These are phyloP conservation scores for Tolypocladium ovalisporum DNA, from an alignment of 2,329 filamentous ascomycete genomes.

Conservation along the genomic window DNA sequence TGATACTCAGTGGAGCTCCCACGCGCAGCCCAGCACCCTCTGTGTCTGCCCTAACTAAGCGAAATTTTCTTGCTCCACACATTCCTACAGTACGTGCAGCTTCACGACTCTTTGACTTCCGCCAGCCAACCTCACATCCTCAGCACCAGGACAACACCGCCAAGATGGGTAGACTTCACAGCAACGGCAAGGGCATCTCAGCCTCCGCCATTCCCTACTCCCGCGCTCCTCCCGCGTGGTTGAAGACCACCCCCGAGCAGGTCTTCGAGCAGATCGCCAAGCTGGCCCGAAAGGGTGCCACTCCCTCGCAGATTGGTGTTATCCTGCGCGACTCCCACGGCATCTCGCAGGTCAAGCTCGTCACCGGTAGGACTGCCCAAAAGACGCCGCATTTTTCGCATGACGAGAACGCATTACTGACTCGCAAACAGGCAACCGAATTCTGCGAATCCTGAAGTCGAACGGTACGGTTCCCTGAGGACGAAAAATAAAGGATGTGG, in stretches of 20 bases:
- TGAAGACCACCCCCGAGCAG: conserved; percentile 98
- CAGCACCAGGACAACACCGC: conserved; percentile 30
- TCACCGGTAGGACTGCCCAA: conserved; percentile 62
- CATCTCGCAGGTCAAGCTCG: conserved; percentile 93
- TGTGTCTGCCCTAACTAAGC: conserved; percentile 33
- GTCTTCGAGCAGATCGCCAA: conserved; percentile 99
- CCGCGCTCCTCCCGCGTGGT: conserved; percentile 82
- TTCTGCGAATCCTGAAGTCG: conserved; percentile 96
- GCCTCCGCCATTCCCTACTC: conserved; percentile 95
- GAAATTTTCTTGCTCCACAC: conserved; percentile 32
- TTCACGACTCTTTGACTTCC: conserved; percentile 12
- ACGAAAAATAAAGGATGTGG: conserved; percentile 10
- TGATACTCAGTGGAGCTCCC: background rate
- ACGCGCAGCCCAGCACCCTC: background rate
- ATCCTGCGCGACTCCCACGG: conserved; percentile 97
- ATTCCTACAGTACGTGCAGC: conserved; percentile 16
- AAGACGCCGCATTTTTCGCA: background rate
- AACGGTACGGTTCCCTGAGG: conserved; percentile 63
- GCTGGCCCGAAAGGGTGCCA: conserved; percentile 97
- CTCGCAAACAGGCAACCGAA: conserved; percentile 80
- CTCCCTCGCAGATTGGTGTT: conserved; percentile 98
- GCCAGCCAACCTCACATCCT: conserved; percentile 18
- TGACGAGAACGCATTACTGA: conserved; percentile 22
- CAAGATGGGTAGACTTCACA: conserved; percentile 96
- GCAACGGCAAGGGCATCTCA: conserved; percentile 98